Evolutionary conservation across 2,329 filamentous ascomycete genomes (phyloP), one percentile per base, ranked within the genome.

Genomic region (Lachnellula willkommii): DNA sequence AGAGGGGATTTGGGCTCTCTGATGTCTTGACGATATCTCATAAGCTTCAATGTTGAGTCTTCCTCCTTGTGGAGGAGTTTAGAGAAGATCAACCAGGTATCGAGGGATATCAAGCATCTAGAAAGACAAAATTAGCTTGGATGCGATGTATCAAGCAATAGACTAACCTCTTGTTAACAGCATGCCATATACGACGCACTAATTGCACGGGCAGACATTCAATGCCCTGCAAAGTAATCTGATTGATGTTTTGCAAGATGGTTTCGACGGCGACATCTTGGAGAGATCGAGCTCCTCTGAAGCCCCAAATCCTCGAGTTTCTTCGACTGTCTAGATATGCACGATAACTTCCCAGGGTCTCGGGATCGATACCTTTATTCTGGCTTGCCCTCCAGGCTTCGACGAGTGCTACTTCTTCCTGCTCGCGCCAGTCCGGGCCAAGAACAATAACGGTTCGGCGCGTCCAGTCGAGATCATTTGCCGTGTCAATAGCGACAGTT

Each of bases 21-120:
- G 26, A 70, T 62, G 6, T 47, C 42, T 48, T 66, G 52, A n/a
- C 61, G 60, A 47, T 65, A 70, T 54, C 65, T 61, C 28, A 64
- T 53, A 12, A 67, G 56, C 24, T 55, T 53, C 6, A 64, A 37
- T 14, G 53, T 54, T 17, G 56, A 50, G n/a, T n/a, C 32, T 26
- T 61, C 50, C 5, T 62, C 50, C 9, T 60, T 28, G 11, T 49
- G 51, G 8, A 68, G 60, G 36, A 64, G n/a, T 40, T 60, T 65
- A 8, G 64, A 65, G 53, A 70, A 68, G 0, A 66, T 61, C 17
- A 55, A 57, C 67, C 68, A 70, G 3, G 63, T 56, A 35, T 66
- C 47, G 26, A 70, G 62, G 12, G 59, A 65, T 28, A 66, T 47
- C 2, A 55, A 11, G 49, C 53, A 59, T 55, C 68, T 70, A 45